Base-by-base conservation (phyloP, 75 land plant genomes). In the Sequoia sempervirens region DNA sequence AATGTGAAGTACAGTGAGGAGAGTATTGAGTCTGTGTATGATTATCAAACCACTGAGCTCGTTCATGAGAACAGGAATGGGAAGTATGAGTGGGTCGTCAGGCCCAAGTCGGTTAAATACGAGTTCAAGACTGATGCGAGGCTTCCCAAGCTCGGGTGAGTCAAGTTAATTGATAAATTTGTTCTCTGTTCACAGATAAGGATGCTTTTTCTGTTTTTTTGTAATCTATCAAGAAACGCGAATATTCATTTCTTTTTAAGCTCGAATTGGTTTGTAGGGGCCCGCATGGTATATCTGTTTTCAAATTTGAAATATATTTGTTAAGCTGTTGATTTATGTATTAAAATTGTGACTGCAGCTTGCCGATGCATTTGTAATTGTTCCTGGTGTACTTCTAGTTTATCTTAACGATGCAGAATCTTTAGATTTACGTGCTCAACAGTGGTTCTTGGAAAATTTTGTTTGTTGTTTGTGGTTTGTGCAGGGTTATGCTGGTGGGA, bases 401-500 rank as follows among this genome's bases (percentile, higher is more conserved):
- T 56, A 56, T 61, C n/a, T 61, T 61, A 5, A 5, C 1, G 26
- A 1, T 61, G 26, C 28, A 61, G n/a, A 26, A 23, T 61, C n/a
- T 23, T 23, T 5, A 4, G 7, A 61, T 26, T 61, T 4, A 23
- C 26, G n/a, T 23, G n/a, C 66, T 23, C 2, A 61, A 6, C n/a
- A 26, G 66, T 23, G 66, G n/a, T 26, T 23, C 6, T 20, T 23
- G 4, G 7, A 61, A 47, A 61, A 20, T 61, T 23, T 61, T 20
- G 26, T 61, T 6, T 61, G 26, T 61, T 20, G 26, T 61, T 6
- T 61, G 26, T 20, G 26, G 26, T 26, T 23, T 5, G 26, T 58
- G 28, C 69, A 94, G 96, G 85, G 94, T 94, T 85, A 91, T 94
- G 99, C 95, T 97, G 23, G 98, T 96, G 70, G 99, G 99, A 46